phyloP scores from a whole-genome alignment of 371 early-diverging fungal species.

The Nosema muscidifuracis region DNA sequence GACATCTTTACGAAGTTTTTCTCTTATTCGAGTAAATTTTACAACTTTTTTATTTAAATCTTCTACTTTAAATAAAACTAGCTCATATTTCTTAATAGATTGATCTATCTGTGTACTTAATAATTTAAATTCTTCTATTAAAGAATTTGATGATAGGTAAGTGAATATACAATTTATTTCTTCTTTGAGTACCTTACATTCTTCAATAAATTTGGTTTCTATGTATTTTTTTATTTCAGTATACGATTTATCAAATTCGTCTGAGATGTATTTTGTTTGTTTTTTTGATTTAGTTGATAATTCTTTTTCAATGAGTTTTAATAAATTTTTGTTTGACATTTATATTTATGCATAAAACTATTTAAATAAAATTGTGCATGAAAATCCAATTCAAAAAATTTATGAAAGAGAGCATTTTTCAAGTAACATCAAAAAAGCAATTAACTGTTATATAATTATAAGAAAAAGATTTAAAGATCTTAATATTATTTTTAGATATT shows the following conservation, averaged over 20 bases:
- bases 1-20: neutral
- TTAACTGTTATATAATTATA: neutral
- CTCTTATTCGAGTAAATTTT: neutral
- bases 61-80: neutral
- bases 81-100: neutral
- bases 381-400: neutral
- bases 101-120: neutral
- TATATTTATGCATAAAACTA: neutral
- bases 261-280: neutral
- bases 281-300: neutral
- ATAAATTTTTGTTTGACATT: neutral
- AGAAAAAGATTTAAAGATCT: neutral
- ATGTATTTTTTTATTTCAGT: neutral
- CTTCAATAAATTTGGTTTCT: neutral
- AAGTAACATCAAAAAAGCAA: neutral
- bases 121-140: neutral
- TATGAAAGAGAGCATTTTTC: neutral
- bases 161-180: neutral
- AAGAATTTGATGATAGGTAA: neutral
- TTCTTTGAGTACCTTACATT: neutral
- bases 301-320: constrained; percentile 2
- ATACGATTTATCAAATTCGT: neutral
- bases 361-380: too few species aligned
- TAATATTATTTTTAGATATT: neutral
- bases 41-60: neutral